These are phyloP conservation scores for Aspergillus caelatus DNA, from an alignment of 2,329 filamentous ascomycete species.

Conservation along the genomic window DNA sequence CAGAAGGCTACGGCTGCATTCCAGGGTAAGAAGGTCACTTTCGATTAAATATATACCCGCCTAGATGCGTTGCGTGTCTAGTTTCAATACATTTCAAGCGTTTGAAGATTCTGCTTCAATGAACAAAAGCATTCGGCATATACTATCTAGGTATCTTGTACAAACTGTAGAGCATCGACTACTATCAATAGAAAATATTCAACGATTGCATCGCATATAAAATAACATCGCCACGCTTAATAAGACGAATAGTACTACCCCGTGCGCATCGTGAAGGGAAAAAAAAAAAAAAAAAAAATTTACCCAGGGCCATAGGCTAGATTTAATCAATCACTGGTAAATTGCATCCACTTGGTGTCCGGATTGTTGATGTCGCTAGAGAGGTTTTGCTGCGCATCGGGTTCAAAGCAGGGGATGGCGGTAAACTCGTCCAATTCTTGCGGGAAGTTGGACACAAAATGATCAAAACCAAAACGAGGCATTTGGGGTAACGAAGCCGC, in stretches of 20 bases:
- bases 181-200: conserved; percentile 3
- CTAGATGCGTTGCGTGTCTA: neutral
- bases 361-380: conserved; percentile 30
- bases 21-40: conserved; percentile 64
- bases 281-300: neutral
- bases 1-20: conserved; percentile 53
- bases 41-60: conserved; percentile 52
- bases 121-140: conserved; percentile 6
- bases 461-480: conserved; percentile 41
- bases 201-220: conserved; percentile 3
- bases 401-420: conserved; percentile 44
- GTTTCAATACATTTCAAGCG: neutral
- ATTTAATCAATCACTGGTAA: conserved; percentile 33
- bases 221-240: conserved; percentile 8
- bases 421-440: conserved; percentile 45
- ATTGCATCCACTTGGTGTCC: conserved; percentile 39
- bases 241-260: neutral
- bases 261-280: neutral
- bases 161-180: neutral
- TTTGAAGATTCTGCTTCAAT: neutral
- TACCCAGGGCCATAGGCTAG: neutral
- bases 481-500: conserved; percentile 31
- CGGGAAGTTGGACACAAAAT: conserved; percentile 45
- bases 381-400: conserved; percentile 30
- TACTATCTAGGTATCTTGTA: conserved; percentile 21